Evolutionary conservation across 2,329 filamentous ascomycete species (phyloP), one percentile per base, ranked within the genome.

Genomic region (Xylariaceae sp.): DNA sequence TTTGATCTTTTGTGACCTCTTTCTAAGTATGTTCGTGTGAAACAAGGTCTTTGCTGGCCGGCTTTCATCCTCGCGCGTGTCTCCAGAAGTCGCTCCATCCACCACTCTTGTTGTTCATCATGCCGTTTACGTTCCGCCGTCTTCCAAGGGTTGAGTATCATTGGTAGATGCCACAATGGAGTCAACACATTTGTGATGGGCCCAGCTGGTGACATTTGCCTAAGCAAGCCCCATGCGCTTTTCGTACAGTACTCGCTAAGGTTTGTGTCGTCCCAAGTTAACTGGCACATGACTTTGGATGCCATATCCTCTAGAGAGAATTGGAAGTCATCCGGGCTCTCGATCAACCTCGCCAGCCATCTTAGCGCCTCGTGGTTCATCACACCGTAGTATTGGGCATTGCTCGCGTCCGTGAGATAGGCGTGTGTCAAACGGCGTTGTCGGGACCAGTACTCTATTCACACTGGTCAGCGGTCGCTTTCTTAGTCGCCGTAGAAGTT

Each of bases 161-260:
- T 63, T 2, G 77, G 76, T 1, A 80, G 59, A 50, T 78, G 70
- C 76, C 76, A 80, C 0, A 81, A 67, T 5, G 76, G 76, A 3
- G 76, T 79, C 38, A 80, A 46, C 4, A 80, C 71, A 51, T 80
- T 81, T n/a, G 77, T 80, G 54, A 81, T 75, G 1, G 77, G 77
- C 0, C 77, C 77, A 22, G 77, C 77, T 0, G 77, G 77, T 1
- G 77, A 80, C 76, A 81, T 81, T 47, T 80, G 77, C 5, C 71
- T 78, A 14, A 81, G 65, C 1, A 80, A 66, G n/a, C 76, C 77
- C 77, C 76, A 80, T 1, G 77, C 77, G 51, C 72, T 75, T 42
- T 71, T 71, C 10, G 71, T 77, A 52, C 74, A 73, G 53, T 74
- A 71, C 45, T 71, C 65, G 60, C 75, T 78, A 36, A 76, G 58